A percentile compares a stretch with the other conserved stretches of the same genome.
These are phyloP conservation scores for Cardamine occulta DNA, from an alignment of 345 rosid genomes.

Conservation along the genomic window DNA sequence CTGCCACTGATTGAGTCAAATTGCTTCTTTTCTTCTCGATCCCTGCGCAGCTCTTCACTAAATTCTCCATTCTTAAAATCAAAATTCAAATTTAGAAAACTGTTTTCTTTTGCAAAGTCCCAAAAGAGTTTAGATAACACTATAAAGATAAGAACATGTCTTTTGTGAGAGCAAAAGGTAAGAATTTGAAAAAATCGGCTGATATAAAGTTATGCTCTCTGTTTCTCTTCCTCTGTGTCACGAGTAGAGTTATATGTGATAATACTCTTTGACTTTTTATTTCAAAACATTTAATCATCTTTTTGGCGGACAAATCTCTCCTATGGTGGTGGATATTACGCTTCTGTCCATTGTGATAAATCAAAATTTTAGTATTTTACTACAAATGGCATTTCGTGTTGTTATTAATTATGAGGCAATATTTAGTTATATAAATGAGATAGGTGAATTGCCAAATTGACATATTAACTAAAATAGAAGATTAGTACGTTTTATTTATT, in stretches of 20 bases:
- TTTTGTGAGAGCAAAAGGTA: slow-evolving; percentile 15
- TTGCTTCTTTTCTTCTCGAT: slow-evolving; percentile 47
- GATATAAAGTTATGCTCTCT: slow-evolving; percentile 29
- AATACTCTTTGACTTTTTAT: slow-evolving; percentile 34
- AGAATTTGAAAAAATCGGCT: background rate
- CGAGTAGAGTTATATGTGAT: slow-evolving; percentile 19
- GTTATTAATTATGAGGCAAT: background rate
- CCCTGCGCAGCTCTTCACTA: slow-evolving; percentile 53
- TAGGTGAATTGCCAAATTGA: background rate
- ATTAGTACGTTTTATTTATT: background rate
- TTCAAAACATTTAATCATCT: slow-evolving; percentile 24
- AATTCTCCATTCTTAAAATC: slow-evolving; percentile 53
- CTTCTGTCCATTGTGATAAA: slow-evolving; percentile 20
- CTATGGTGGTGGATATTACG: slow-evolving; percentile 12
- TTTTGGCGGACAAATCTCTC: slow-evolving; percentile 43
- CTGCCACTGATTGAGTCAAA: slow-evolving; percentile 47
- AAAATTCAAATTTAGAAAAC: background rate
- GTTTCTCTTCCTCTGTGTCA: slow-evolving; percentile 38
- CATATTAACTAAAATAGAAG: slow-evolving; percentile 4
- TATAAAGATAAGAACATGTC: slow-evolving; percentile 29
- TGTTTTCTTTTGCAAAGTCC: background rate
- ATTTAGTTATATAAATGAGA: slow-evolving; percentile 5
- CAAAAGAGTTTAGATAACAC: background rate
- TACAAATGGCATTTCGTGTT: background rate
- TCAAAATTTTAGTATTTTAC: slow-evolving; percentile 14